Percentiles rank a stretch among this genome's conserved stretches.
Conservation (phyloP, 1,284 basidiomycete genomes). For the Schizopora paradoxa region DNA sequence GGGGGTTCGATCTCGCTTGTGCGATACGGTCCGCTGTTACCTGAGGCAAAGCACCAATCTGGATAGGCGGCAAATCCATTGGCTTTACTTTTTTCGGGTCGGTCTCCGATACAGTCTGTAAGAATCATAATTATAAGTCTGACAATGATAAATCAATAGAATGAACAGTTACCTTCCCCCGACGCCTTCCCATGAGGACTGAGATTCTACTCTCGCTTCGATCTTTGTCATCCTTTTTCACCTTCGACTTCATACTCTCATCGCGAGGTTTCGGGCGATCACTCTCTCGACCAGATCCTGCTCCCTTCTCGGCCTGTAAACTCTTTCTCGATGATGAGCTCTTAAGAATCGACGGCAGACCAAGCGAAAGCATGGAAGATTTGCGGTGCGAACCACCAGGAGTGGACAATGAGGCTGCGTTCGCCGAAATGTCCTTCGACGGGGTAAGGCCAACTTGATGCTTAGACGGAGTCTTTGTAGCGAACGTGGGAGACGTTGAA, state of each 20-base stretch:
- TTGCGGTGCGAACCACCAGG: constrained; percentile 65
- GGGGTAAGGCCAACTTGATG: constrained; percentile 36
- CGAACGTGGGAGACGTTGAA: constrained; percentile 49
- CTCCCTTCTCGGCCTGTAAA: constrained; percentile 67
- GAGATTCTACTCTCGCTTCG: constrained; percentile 82
- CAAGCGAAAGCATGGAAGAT: constrained; percentile 68
- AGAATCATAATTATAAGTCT: constrained; percentile 10
- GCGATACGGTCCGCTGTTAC: constrained; percentile 76
- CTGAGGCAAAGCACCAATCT: constrained; percentile 76
- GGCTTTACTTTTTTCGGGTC: constrained; percentile 69
- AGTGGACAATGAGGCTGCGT: constrained; percentile 45
- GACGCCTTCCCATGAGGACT: constrained; percentile 80
- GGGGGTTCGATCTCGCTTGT: constrained; percentile 55
- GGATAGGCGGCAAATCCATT: constrained; percentile 78
- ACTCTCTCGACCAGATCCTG: constrained; percentile 32
- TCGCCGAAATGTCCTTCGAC: constrained; percentile 40
- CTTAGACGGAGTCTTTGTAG: constrained; percentile 34
- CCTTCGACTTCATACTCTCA: constrained; percentile 47
- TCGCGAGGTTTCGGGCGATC: constrained; percentile 33
- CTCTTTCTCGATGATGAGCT: constrained; percentile 77
- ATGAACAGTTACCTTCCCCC: constrained; percentile 74
- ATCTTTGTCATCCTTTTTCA: constrained; percentile 76
- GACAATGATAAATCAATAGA: constrained; percentile 17
- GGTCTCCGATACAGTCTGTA: constrained; percentile 79
- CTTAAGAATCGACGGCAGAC: constrained; percentile 77